These are phyloP conservation scores for Caryopteris hybrid DNA, from an alignment of 305 asterid genomes.

Conservation along the genomic window DNA sequence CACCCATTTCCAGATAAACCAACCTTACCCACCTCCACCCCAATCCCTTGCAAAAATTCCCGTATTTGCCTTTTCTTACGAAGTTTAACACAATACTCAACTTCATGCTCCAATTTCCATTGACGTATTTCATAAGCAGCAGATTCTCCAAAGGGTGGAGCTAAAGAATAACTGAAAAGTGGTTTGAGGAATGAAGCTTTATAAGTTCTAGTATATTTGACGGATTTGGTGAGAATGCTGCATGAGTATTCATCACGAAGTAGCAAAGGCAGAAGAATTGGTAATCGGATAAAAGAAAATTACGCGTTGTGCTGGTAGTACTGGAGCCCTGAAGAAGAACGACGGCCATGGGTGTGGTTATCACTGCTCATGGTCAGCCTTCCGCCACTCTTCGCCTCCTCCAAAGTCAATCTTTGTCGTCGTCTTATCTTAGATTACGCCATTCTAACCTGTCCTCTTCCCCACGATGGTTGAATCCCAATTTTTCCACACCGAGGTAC, in stretches of 20 bases:
- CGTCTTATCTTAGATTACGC: constrained; percentile 41
- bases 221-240: constrained; percentile 31
- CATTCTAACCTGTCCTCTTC: constrained; percentile 6
- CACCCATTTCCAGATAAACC: constrained; percentile 8
- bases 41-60: too few relatives aligned
- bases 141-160: too few relatives aligned
- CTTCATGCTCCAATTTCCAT: too few relatives aligned
- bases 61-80: too few relatives aligned
- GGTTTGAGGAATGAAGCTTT: neutral
- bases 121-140: too few relatives aligned
- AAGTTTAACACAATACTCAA: too few relatives aligned
- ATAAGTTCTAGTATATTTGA: too few relatives aligned
- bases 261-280: constrained; percentile 14
- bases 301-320: neutral
- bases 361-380: constrained; percentile 42
- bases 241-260: constrained; percentile 38
- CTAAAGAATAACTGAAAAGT: too few relatives aligned
- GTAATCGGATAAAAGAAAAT: neutral
- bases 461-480: constrained; percentile 42
- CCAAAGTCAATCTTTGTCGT: constrained; percentile 25
- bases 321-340: constrained; percentile 16
- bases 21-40: too few relatives aligned
- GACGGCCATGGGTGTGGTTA: constrained; percentile 47
- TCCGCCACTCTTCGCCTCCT: constrained; percentile 31
- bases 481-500: constrained; percentile 41